Percentiles rank a stretch among this genome's conserved stretches.
These are phyloP conservation scores for Globisporangium solare DNA, from an alignment of 352 stramenopile genomes.

Conservation along the genomic window DNA sequence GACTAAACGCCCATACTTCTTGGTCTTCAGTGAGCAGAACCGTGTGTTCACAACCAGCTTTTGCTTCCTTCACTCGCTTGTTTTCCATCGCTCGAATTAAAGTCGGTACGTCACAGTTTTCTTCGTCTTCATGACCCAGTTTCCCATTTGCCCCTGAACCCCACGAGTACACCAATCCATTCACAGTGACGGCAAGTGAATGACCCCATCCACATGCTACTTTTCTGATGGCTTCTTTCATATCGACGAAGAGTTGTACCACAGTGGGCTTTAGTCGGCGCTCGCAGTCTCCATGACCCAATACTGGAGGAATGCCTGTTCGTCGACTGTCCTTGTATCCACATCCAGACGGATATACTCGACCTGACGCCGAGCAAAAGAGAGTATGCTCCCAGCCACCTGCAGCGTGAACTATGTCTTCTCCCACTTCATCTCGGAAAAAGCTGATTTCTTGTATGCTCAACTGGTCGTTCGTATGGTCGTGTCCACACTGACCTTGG, in stretches of 20 bases:
- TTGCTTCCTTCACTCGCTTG: constrained; percentile 58
- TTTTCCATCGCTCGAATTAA: constrained; percentile 39
- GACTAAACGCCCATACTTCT: constrained; percentile 77
- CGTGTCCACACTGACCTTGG: constrained; percentile 78
- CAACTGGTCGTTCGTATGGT: constrained; percentile 70
- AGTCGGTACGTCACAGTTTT: constrained; percentile 62
- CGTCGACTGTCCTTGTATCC: constrained; percentile 83
- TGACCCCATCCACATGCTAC: constrained; percentile 82
- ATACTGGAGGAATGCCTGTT: constrained; percentile 73
- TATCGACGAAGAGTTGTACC: constrained; percentile 46
- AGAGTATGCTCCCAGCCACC: constrained; percentile 83
- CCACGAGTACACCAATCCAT: constrained; percentile 69
- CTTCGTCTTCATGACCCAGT: constrained; percentile 78
- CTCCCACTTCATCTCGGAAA: constrained; percentile 46
- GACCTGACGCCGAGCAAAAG: constrained; percentile 57
- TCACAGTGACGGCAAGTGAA: constrained; percentile 61
- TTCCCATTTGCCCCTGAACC: constrained; percentile 80
- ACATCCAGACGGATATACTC: constrained; percentile 70
- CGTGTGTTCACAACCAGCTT: constrained; percentile 80
- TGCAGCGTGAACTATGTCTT: constrained; percentile 44
- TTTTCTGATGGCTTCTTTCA: constrained; percentile 48
- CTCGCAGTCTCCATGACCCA: constrained; percentile 71
- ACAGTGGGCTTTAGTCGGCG: constrained; percentile 53
- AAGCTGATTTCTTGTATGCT: constrained; percentile 44
- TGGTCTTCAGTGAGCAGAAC: constrained; percentile 49